phyloP scores from a whole-genome alignment of 176 grass and related monocot genomes.

The Triticum timopheevii region DNA sequence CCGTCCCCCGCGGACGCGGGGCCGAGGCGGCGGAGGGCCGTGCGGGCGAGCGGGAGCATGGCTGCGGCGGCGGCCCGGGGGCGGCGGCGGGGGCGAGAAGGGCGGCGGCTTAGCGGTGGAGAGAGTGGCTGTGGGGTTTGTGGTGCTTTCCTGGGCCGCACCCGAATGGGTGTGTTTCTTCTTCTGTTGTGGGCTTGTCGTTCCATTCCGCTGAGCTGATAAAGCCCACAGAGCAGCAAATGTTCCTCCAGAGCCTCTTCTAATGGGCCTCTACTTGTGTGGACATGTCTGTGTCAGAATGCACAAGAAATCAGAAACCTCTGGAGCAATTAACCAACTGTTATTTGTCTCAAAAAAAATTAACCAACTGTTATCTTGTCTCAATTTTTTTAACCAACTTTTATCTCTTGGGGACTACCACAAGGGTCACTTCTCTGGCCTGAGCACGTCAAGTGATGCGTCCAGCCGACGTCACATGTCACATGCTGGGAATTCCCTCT shows the following conservation, averaged over 20 bases:
- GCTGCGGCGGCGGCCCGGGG: slow-evolving; percentile 25
- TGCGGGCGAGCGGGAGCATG: slow-evolving; percentile 36
- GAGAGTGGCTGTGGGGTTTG: slow-evolving; percentile 17
- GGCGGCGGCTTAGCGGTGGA: not conserved
- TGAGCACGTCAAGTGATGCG: too few species aligned
- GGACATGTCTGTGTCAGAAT: not conserved
- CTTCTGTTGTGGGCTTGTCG: not conserved
- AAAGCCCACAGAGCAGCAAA: too few species aligned
- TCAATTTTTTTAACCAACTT: too few species aligned
- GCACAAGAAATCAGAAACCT: too few species aligned
- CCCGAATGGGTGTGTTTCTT: not conserved
- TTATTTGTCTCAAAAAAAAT: too few species aligned
- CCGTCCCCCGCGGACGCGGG: not conserved
- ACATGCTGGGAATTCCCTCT: too few species aligned
- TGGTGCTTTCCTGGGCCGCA: slow-evolving; percentile 21
- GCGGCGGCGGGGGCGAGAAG: slow-evolving; percentile 13
- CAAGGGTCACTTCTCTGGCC: too few species aligned
- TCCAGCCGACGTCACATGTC: too few species aligned
- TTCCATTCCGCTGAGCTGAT: not conserved
- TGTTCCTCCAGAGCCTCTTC: not conserved
- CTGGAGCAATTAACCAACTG: too few species aligned
- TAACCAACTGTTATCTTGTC: too few species aligned
- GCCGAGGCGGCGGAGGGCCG: slow-evolving; percentile 17
- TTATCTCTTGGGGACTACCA: too few species aligned
- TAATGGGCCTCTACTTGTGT: not conserved